A percentile compares a stretch with the other conserved stretches of the same genome.
These are phyloP conservation scores for Vanrija pseudolonga DNA, from an alignment of 1,284 basidiomycete genomes.

Conservation along the genomic window DNA sequence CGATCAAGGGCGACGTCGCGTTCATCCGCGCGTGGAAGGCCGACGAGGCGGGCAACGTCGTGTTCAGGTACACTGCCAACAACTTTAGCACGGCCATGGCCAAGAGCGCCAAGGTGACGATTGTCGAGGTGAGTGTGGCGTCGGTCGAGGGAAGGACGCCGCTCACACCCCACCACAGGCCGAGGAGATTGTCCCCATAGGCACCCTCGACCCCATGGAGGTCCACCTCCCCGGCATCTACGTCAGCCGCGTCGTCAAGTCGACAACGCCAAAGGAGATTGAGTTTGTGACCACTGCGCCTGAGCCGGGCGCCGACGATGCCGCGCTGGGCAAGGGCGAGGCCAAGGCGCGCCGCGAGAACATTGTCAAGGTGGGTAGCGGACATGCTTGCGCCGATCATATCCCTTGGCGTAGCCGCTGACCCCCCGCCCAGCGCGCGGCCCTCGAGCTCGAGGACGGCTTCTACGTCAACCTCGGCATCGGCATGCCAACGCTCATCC, in stretches of 20 bases:
- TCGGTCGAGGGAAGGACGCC: too few species aligned
- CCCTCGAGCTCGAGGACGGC: conserved; percentile 81
- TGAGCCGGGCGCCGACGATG: conserved; percentile 42
- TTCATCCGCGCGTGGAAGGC: conserved; percentile 89
- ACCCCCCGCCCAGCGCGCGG: conserved; percentile 54
- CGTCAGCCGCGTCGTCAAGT: conserved; percentile 74
- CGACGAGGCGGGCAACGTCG: conserved; percentile 75
- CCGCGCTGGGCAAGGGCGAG: conserved; percentile 53
- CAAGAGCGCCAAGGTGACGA: conserved; percentile 77
- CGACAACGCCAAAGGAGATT: conserved; percentile 68
- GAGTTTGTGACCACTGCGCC: conserved; percentile 68
- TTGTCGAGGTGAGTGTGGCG: conserved; percentile 60
- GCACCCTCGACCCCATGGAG: conserved; percentile 71
- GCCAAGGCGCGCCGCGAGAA: conserved; percentile 57
- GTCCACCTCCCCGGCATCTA: conserved; percentile 83
- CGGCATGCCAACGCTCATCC: conserved; percentile 88
- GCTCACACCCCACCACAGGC: conserved; percentile 61
- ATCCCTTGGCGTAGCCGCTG: background rate
- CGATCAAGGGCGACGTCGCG: conserved; percentile 78
- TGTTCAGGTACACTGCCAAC: conserved; percentile 78
- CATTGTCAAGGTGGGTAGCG: conserved; percentile 56
- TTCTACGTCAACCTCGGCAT: conserved; percentile 68
- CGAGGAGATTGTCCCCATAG: conserved; percentile 80
- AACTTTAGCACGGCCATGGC: conserved; percentile 84
- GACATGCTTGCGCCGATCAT: background rate